Percentiles rank a stretch among this genome's conserved stretches.
Conservation (phyloP, 768 basidiomycete genomes). For the Mrakia blollopis region DNA sequence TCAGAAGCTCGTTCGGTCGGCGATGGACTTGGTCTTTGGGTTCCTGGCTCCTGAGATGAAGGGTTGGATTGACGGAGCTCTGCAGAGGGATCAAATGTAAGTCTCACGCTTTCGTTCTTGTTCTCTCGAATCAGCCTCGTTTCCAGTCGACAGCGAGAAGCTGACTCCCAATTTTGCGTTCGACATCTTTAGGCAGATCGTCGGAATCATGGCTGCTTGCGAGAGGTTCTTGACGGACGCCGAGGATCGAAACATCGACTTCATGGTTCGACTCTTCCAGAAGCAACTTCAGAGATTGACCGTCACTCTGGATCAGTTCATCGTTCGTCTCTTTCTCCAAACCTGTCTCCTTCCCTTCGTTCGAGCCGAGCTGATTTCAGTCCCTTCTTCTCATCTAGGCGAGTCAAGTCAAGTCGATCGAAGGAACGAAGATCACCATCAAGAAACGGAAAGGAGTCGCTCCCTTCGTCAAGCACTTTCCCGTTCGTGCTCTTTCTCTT, state of each 20-base stretch:
- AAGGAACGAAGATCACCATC: conserved; percentile 81
- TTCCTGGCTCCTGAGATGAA: conserved; percentile 80
- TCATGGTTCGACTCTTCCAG: conserved; percentile 65
- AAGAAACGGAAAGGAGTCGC: conserved; percentile 90
- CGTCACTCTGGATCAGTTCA: conserved; percentile 64
- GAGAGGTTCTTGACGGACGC: conserved; percentile 73
- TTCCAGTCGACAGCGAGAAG: too few species aligned
- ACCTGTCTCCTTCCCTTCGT: too few species aligned
- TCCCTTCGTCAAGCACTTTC: conserved; percentile 88
- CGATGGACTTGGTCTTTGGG: conserved; percentile 92
- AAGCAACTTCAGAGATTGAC: conserved; percentile 76
- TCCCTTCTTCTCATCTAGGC: conserved; percentile 50
- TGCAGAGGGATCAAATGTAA: conserved; percentile 72
- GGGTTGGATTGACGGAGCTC: conserved; percentile 72
- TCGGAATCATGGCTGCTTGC: conserved; percentile 71
- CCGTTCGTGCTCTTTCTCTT: conserved; percentile 45
- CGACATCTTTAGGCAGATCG: conserved; percentile 62
- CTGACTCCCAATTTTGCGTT: conserved; percentile 28
- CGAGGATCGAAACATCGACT: conserved; percentile 64
- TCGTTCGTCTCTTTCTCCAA: conserved; percentile 41
- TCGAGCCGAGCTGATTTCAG: neutral
- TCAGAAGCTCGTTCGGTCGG: conserved; percentile 70
- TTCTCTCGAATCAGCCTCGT: too few species aligned
- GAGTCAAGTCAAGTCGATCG: conserved; percentile 80
- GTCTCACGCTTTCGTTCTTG: conserved; percentile 32